Evolutionary conservation across 306 rosid genomes (phyloP).

Genomic region (Medicago lupulina): DNA sequence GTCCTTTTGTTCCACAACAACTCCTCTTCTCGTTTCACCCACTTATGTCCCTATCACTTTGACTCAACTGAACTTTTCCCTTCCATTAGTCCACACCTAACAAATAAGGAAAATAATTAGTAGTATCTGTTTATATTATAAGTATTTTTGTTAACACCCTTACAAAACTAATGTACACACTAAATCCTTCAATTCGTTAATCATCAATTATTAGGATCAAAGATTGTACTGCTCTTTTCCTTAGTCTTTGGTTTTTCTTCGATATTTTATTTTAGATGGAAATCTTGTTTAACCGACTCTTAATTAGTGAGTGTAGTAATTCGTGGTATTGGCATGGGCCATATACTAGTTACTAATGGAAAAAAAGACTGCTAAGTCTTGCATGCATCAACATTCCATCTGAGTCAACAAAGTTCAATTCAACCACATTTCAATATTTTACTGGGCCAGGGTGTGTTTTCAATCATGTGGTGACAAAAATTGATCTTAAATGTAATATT

Average conservation of each 20-base stretch:
- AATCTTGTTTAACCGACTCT: background rate
- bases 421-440: background rate
- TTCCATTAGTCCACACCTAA: slow-evolving; percentile 23
- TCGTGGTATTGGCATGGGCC: too few species aligned
- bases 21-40: background rate
- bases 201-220: background rate
- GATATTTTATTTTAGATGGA: background rate
- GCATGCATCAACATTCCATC: background rate
- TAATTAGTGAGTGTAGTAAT: background rate
- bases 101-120: background rate
- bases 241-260: background rate
- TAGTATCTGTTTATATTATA: background rate
- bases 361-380: background rate
- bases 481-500: too few species aligned
- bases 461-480: too few species aligned
- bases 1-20: background rate
- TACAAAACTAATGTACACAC: background rate
- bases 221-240: background rate
- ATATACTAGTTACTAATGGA: background rate
- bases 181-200: background rate
- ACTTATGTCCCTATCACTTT: slow-evolving; percentile 26
- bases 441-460: too few species aligned
- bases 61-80: background rate
- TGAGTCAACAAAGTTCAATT: background rate
- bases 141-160: background rate